Evolutionary conservation across 1,139 yeast species (phyloP).

Genomic region (Candida albicans): DNA sequence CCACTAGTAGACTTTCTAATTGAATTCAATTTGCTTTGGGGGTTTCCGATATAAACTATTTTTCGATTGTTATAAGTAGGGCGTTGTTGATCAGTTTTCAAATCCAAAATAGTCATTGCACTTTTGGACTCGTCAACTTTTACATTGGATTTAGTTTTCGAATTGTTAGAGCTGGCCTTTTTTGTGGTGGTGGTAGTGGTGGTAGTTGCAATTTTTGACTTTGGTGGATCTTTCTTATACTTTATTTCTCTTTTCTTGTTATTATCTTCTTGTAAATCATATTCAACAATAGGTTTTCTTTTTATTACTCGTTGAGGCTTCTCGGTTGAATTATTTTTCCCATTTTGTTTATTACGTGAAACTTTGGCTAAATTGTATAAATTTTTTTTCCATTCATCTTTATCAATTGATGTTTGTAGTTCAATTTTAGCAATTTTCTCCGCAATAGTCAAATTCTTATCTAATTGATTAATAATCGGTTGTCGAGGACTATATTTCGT

Average conservation of each 20-base stretch:
- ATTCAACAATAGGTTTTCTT: background rate
- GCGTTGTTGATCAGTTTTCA: too few relatives aligned
- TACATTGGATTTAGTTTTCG: too few relatives aligned
- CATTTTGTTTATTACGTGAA: background rate
- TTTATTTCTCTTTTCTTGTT: background rate
- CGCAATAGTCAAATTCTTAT: conserved; percentile 19
- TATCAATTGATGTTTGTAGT: conserved; percentile 28
- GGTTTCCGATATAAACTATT: too few relatives aligned
- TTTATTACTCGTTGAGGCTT: background rate
- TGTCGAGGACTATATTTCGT: conserved; percentile 22
- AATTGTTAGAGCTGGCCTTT: too few relatives aligned
- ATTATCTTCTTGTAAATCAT: conserved; percentile 1
- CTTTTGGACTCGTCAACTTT: too few relatives aligned
- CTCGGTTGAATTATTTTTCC: background rate
- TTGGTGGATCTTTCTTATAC: too few relatives aligned
- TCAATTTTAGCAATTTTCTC: conserved; percentile 25
- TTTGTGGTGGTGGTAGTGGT: too few relatives aligned
- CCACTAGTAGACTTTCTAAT: too few relatives aligned
- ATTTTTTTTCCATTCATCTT: conserved; percentile 9
- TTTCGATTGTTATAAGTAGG: too few relatives aligned
- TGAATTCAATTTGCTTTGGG: too few relatives aligned
- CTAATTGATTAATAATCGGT: conserved; percentile 25
- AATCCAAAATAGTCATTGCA: too few relatives aligned
- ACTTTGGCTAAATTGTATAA: conserved; percentile 5
- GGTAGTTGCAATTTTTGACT: too few relatives aligned